These are phyloP conservation scores for Rhodotorula sp. DNA, from an alignment of 1,284 basidiomycete species.

Conservation along the genomic window DNA sequence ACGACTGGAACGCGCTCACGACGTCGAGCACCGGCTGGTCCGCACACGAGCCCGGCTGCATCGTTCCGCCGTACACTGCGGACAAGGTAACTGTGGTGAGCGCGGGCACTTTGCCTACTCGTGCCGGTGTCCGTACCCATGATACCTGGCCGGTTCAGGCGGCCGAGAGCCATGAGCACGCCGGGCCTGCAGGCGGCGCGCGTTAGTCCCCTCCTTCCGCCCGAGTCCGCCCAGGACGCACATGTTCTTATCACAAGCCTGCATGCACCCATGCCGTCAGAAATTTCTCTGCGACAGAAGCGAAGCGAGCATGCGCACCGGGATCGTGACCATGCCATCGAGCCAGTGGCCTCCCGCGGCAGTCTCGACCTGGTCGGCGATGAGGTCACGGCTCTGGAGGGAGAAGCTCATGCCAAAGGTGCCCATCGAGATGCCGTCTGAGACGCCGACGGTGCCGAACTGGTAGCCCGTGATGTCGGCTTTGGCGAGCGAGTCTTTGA, in stretches of 20 bases:
- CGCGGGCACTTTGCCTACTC: no score
- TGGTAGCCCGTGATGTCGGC: constrained; percentile 88
- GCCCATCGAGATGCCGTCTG: constrained; percentile 95
- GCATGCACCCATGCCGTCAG: no score
- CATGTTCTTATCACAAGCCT: no score
- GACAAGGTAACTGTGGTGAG: background rate
- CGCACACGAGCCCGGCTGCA: constrained; percentile 83
- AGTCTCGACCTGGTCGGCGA: constrained; percentile 86
- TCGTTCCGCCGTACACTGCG: constrained; percentile 92
- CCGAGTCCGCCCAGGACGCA: background rate
- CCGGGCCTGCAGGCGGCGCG: constrained; percentile 61
- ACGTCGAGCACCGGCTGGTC: constrained; percentile 81
- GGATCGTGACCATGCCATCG: constrained; percentile 95
- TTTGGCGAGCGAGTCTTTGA: constrained; percentile 75
- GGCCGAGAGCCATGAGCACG: constrained; percentile 82
- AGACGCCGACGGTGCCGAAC: constrained; percentile 95
- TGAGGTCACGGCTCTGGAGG: constrained; percentile 82
- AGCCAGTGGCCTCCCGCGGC: constrained; percentile 97
- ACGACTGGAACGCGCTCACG: constrained; percentile 92
- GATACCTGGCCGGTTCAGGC: constrained; percentile 82
- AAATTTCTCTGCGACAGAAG: no score
- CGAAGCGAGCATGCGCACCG: constrained; percentile 58
- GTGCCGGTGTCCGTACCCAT: constrained; percentile 58
- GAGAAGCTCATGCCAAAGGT: constrained; percentile 72
- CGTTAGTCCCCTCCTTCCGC: background rate